Conservation (phyloP, 2,329 filamentous ascomycete genomes). For the Aspergillus versicolor region DNA sequence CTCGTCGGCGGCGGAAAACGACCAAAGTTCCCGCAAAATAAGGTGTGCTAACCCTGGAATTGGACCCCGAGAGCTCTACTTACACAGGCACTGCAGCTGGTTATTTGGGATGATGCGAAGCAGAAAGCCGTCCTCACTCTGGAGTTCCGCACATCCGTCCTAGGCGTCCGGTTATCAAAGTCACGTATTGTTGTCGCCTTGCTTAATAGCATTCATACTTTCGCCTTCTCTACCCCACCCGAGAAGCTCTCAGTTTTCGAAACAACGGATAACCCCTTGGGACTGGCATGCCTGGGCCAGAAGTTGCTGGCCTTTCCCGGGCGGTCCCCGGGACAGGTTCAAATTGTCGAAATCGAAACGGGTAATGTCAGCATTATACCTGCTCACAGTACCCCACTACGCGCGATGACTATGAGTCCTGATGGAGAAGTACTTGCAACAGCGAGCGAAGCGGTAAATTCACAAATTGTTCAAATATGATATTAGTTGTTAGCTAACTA, state of each 20-base stretch:
- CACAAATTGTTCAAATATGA: not conserved
- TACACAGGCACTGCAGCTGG: slow-evolving; percentile 46
- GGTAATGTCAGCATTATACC: slow-evolving; percentile 90
- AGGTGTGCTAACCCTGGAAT: slow-evolving; percentile 53
- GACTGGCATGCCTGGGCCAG: slow-evolving; percentile 74
- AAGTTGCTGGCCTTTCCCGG: slow-evolving; percentile 80
- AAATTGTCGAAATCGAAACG: slow-evolving; percentile 75
- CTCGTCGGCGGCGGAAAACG: slow-evolving; percentile 84
- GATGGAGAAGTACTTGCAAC: slow-evolving; percentile 83
- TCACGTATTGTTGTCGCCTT: slow-evolving; percentile 77
- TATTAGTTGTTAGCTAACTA: slow-evolving; percentile 18
- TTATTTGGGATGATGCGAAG: slow-evolving; percentile 89
- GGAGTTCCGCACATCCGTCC: slow-evolving; percentile 75
- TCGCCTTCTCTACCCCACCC: slow-evolving; percentile 72
- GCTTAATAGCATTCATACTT: slow-evolving; percentile 77
- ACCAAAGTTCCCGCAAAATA: slow-evolving; percentile 84
- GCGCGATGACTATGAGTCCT: slow-evolving; percentile 74
- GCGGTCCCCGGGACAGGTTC: slow-evolving; percentile 82
- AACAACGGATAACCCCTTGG: slow-evolving; percentile 80
- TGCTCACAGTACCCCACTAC: slow-evolving; percentile 76
- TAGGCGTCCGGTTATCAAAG: slow-evolving; percentile 74
- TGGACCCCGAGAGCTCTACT: not conserved
- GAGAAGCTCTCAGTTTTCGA: slow-evolving; percentile 73
- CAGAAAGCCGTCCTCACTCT: slow-evolving; percentile 73
- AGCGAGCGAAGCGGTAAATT: slow-evolving; percentile 72